These are phyloP conservation scores for Hermanozyma aechmeae DNA, from an alignment of 805 yeast species.

Conservation along the genomic window DNA sequence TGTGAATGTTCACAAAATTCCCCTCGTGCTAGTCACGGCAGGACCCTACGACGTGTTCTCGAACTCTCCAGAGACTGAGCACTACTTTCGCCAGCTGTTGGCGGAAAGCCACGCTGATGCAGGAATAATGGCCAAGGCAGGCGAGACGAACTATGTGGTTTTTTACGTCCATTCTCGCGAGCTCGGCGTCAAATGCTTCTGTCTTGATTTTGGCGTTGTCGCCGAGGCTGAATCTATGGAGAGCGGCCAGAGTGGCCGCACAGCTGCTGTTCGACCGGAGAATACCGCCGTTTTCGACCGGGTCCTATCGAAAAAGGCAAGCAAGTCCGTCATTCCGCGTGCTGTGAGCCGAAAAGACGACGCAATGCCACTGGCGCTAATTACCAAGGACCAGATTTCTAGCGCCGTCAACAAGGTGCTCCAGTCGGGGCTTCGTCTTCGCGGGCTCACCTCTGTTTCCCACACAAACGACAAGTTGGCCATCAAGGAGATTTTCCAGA, in stretches of 20 bases:
- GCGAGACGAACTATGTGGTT: constrained; percentile 13
- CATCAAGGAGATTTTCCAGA: constrained; percentile 30
- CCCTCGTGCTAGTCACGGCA: constrained; percentile 7
- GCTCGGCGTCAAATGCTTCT: constrained; percentile 9
- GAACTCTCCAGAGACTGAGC: constrained; percentile 5
- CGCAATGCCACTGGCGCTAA: constrained; percentile 10
- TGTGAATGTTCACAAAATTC: constrained; percentile 6
- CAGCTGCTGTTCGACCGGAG: too few relatives aligned
- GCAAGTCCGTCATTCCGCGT: too few relatives aligned
- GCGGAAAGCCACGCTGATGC: constrained; percentile 1
- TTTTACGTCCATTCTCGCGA: constrained; percentile 13
- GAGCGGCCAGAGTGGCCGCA: too few relatives aligned
- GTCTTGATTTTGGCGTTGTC: constrained; percentile 11
- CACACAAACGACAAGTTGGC: constrained; percentile 23
- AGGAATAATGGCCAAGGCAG: constrained; percentile 6
- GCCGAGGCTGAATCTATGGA: constrained; percentile 2
- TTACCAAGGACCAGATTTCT: constrained; percentile 21
- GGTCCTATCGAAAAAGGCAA: constrained; percentile 18
- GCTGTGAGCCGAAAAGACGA: too few relatives aligned
- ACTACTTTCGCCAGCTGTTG: constrained; percentile 4
- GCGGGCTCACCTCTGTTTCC: constrained; percentile 22
- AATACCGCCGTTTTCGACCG: constrained; percentile 24
- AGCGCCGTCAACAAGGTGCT: constrained; percentile 25
- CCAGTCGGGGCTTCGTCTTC: constrained; percentile 31
- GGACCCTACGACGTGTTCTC: constrained; percentile 11